Base-by-base conservation (phyloP, 805 yeast genomes). In the Ogataea trehalophila region DNA sequence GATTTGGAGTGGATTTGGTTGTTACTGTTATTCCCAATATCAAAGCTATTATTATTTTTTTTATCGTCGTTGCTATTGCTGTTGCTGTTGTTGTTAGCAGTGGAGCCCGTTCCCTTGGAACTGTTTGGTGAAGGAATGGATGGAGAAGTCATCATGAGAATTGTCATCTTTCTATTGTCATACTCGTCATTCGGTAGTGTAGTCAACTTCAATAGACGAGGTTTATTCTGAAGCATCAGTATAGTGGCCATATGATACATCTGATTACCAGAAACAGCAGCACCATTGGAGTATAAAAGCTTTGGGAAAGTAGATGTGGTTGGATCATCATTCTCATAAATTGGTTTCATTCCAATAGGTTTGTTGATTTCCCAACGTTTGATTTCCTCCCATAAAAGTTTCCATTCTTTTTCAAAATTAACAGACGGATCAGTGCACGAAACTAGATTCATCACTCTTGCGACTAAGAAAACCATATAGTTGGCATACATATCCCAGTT, bases 231-330 rank as follows among this genome's bases (percentile, higher is more conserved):
- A 51, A 67, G 59, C 53, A 72, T 46, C 26, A 70, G 42, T 15
- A 72, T 72, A 38, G 66, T 59, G 1, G 74, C 69, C 64, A 66
- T 69, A 48, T 71, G 75, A 45, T 65, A 70, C 48, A 71, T 48
- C 42, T 70, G 74, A 45, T 69, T 70, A 2, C 71, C 70, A 4
- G 72, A 67, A 7, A 69, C 66, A 0, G 75, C 72, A 0, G 75
- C 71, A 1, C 70, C 70, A 46, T 70, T 70, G 29, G 67, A 63
- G 45, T 61, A 71, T 6, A 71, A 49, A 14, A 70, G 54, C 31
- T 62, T 66, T 2, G 75, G 74, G 44, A 72, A 72, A 14, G 43
- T 15, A 20, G 26, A 39, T 6, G 23, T 35, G 9, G 40, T 22
- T 35, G 55, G 54, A 34, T 55, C 57, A 33, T 67, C 70, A 41